These are phyloP conservation scores for Prosopis cineraria DNA, from an alignment of 306 rosid genomes.

Conservation along the genomic window DNA sequence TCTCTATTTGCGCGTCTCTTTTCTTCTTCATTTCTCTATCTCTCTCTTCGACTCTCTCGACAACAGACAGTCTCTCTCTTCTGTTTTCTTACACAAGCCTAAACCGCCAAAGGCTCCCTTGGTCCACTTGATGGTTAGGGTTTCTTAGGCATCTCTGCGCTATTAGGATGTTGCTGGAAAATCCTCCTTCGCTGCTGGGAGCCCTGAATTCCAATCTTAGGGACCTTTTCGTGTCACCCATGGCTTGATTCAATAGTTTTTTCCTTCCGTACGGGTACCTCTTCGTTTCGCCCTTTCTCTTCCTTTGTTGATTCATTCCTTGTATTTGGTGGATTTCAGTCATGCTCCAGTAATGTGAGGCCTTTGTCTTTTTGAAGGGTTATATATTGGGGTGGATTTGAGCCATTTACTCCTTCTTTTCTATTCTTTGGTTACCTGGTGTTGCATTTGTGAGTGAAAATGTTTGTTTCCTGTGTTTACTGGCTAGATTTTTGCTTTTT, in stretches of 20 bases:
- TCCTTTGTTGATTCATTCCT: background rate
- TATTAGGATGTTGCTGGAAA: conserved; percentile 14
- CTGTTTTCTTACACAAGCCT: conserved; percentile 25
- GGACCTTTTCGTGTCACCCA: background rate
- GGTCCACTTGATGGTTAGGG: conserved; percentile 63
- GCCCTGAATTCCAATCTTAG: conserved; percentile 3
- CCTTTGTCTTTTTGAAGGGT: background rate
- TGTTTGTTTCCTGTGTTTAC: background rate
- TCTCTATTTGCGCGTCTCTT: conserved; percentile 34
- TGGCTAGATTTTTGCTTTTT: background rate
- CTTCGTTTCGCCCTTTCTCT: background rate
- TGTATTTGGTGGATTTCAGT: background rate
- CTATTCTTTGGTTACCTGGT: background rate
- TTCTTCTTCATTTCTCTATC: background rate
- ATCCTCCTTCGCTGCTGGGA: background rate
- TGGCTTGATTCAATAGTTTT: conserved; percentile 38
- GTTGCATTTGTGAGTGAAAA: background rate
- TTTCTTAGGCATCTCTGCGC: conserved; percentile 49
- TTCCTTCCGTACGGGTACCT: conserved; percentile 28
- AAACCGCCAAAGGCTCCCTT: conserved; percentile 35
- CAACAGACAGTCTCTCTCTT: conserved; percentile 13
- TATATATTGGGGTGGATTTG: background rate
- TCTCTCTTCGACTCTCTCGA: background rate
- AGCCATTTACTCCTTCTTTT: background rate
- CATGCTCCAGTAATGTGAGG: background rate